These are phyloP conservation scores for Colletotrichum salicis DNA, from an alignment of 2,329 filamentous ascomycete genomes.

Conservation along the genomic window DNA sequence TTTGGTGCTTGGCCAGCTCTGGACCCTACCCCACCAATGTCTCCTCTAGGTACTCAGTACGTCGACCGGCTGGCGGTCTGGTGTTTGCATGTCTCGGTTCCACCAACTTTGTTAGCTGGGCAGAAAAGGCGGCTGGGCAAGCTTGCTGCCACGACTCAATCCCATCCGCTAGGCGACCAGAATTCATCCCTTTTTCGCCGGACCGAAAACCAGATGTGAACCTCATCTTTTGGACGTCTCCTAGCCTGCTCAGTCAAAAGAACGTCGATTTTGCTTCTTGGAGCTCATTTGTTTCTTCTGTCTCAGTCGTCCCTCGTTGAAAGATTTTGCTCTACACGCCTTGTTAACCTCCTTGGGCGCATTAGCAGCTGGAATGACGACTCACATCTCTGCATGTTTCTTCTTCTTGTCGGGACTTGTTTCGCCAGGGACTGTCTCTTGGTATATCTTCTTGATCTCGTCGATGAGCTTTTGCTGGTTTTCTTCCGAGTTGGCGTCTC, in stretches of 20 bases:
- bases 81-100: constrained; percentile 15
- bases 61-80: not conserved
- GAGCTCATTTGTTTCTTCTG: constrained; percentile 60
- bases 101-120: not conserved
- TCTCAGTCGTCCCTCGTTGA: constrained; percentile 56
- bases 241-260: constrained; percentile 11
- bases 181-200: not conserved
- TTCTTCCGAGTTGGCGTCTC: constrained; percentile 62
- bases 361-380: constrained; percentile 17
- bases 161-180: not conserved
- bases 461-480: constrained; percentile 61
- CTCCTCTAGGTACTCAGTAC: not conserved
- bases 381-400: constrained; percentile 61
- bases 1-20: not conserved
- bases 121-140: not conserved
- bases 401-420: constrained; percentile 58
- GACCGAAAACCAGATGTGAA: not conserved
- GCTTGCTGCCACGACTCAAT: constrained; percentile 5
- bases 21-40: constrained; percentile 6
- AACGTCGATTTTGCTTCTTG: constrained; percentile 56
- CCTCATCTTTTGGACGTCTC: not conserved
- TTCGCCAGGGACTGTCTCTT: constrained; percentile 56
- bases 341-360: constrained; percentile 28
- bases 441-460: constrained; percentile 61
- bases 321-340: constrained; percentile 56